These are phyloP conservation scores for Taphrina sp. DNA, from an alignment of 1,139 yeast species.

Conservation along the genomic window DNA sequence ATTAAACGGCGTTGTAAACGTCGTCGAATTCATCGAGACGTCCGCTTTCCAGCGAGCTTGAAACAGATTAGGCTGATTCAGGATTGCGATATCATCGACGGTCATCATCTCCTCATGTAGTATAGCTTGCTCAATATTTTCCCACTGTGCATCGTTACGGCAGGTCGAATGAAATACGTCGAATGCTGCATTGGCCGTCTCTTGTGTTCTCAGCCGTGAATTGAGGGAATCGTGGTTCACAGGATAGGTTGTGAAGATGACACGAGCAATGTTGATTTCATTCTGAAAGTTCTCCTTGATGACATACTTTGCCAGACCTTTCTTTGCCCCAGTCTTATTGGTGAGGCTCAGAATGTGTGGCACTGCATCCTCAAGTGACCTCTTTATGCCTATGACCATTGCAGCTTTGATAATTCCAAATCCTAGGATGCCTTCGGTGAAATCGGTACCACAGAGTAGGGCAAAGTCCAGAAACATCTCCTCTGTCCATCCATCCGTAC, in stretches of 20 bases:
- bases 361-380: slow-evolving; percentile 1
- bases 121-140: not conserved
- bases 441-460: slow-evolving; percentile 29
- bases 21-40: too few species aligned
- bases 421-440: slow-evolving; percentile 11
- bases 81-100: not conserved
- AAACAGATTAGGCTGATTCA: not conserved
- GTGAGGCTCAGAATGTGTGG: not conserved
- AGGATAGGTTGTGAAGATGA: slow-evolving; percentile 20
- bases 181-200: slow-evolving; percentile 1
- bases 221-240: not conserved
- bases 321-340: slow-evolving; percentile 4
- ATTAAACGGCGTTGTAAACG: too few species aligned
- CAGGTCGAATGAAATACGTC: not conserved
- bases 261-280: slow-evolving; percentile 8
- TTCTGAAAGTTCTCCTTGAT: slow-evolving; percentile 4
- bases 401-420: slow-evolving; percentile 14
- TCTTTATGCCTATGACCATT: not conserved
- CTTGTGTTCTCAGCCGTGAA: not conserved
- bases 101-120: not conserved
- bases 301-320: slow-evolving; percentile 1
- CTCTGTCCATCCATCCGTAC: not conserved
- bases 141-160: not conserved
- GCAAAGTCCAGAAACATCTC: slow-evolving; percentile 13
- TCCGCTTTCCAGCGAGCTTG: too few species aligned